These are phyloP conservation scores for Lasiodiplodia sp. DNA, from an alignment of 2,329 filamentous ascomycete species.

Conservation along the genomic window DNA sequence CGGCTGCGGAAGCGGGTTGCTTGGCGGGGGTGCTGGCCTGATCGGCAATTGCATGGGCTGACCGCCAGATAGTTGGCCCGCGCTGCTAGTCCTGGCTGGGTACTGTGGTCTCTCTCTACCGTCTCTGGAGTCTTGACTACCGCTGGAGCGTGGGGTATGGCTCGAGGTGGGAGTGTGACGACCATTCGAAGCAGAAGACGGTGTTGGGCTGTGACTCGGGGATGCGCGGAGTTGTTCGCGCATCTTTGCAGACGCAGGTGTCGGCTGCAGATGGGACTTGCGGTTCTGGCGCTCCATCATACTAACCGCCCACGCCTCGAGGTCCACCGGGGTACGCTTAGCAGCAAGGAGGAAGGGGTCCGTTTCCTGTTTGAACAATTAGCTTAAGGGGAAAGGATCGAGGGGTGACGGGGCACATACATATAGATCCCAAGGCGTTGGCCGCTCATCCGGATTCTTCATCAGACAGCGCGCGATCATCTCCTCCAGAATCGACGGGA, in stretches of 20 bases:
- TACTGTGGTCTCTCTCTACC: conserved; percentile 47
- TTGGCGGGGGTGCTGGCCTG: conserved; percentile 50
- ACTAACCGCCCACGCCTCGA: conserved; percentile 90
- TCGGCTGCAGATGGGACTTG: conserved; percentile 87
- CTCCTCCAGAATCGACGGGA: conserved; percentile 91
- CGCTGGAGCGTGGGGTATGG: conserved; percentile 26
- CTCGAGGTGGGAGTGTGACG: conserved; percentile 34
- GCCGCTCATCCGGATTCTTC: conserved; percentile 87
- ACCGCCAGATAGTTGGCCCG: conserved; percentile 41
- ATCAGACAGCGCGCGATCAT: conserved; percentile 96
- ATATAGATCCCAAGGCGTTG: conserved; percentile 91
- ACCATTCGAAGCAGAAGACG: conserved; percentile 36
- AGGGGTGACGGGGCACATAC: conserved; percentile 61
- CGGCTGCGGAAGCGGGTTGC: conserved; percentile 29
- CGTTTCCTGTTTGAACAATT: conserved; percentile 68
- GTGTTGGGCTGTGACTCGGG: conserved; percentile 36
- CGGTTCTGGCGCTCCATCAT: conserved; percentile 96
- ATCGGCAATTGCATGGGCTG: conserved; percentile 54
- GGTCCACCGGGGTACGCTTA: conserved; percentile 92
- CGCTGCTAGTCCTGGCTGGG: conserved; percentile 53
- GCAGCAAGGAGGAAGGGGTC: conserved; percentile 96
- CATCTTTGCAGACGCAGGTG: conserved; percentile 72
- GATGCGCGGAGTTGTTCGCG: conserved; percentile 46
- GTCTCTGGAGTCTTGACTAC: conserved; percentile 34
- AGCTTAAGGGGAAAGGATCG: conserved; percentile 29